Evolutionary conservation across 1,284 basidiomycete genomes (phyloP).

Genomic region (Caloboletus firmus): DNA sequence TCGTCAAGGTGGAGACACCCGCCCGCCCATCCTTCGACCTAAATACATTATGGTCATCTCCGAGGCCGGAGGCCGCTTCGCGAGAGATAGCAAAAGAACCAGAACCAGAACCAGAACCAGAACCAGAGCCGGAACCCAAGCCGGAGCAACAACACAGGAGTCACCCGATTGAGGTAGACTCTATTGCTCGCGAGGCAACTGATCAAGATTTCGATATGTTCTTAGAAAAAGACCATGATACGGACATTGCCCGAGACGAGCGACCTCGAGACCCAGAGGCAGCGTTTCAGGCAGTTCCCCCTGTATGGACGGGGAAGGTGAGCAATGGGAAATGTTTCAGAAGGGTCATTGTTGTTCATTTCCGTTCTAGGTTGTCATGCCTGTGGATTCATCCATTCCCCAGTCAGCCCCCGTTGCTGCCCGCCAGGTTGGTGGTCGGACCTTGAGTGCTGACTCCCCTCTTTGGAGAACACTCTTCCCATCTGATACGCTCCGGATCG

Average conservation of each 20-base stretch:
- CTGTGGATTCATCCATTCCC: constrained; percentile 65
- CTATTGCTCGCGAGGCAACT: constrained; percentile 48
- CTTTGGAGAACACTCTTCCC: constrained; percentile 76
- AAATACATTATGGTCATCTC: constrained; percentile 64
- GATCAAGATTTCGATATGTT: constrained; percentile 85
- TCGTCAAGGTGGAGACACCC: constrained; percentile 43
- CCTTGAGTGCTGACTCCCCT: constrained; percentile 51
- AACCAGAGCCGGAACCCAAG: constrained; percentile 14
- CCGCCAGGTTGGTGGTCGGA: constrained; percentile 69
- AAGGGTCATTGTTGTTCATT: constrained; percentile 16
- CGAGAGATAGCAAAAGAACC: constrained; percentile 21
- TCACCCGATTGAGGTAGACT: constrained; percentile 46
- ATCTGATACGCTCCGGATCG: constrained; percentile 62
- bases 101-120: constrained; percentile 15
- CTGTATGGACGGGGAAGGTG: constrained; percentile 75
- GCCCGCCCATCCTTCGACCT: constrained; percentile 61
- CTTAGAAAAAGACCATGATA: constrained; percentile 54
- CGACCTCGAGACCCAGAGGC: constrained; percentile 37
- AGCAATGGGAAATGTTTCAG: constrained; percentile 22
- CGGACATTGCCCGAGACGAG: constrained; percentile 22
- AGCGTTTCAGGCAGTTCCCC: constrained; percentile 51
- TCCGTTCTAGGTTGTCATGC: constrained; percentile 65
- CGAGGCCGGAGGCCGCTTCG: constrained; percentile 36
- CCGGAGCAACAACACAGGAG: constrained; percentile 27
- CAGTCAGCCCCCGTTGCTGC: constrained; percentile 66